Conservation (phyloP, 2,329 filamentous ascomycete genomes). For the Plectosphaerella sp. region DNA sequence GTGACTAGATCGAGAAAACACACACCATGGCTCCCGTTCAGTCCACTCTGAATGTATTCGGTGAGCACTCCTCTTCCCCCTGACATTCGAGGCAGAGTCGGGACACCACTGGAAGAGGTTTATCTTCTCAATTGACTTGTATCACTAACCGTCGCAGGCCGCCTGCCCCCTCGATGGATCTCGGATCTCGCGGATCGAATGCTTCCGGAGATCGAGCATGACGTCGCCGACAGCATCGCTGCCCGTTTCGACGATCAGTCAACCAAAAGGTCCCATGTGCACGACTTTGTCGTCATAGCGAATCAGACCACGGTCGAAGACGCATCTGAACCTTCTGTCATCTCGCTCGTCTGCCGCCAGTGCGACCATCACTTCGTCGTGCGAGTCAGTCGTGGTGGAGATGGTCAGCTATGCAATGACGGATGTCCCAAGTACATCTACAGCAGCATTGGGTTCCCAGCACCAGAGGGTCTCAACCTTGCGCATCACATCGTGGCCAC, state of each 20-base stretch:
- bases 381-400: slow-evolving; percentile 26
- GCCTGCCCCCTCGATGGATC: slow-evolving; percentile 35
- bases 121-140: too few relatives aligned
- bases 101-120: too few relatives aligned
- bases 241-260: not conserved
- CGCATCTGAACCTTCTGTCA: slow-evolving; percentile 10
- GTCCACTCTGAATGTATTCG: too few relatives aligned
- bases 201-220: slow-evolving; percentile 18
- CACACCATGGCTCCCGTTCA: too few relatives aligned
- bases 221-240: not conserved
- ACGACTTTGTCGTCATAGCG: slow-evolving; percentile 31
- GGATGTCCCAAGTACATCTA: not conserved
- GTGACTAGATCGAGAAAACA: too few relatives aligned
- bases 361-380: slow-evolving; percentile 38
- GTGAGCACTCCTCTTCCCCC: too few relatives aligned
- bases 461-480: slow-evolving; percentile 4
- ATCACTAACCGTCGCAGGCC: slow-evolving; percentile 5
- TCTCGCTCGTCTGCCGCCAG: slow-evolving; percentile 33
- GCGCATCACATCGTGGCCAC: slow-evolving; percentile 9
- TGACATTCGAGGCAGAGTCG: too few relatives aligned
- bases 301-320: slow-evolving; percentile 29
- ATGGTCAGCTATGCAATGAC: slow-evolving; percentile 22
- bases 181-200: slow-evolving; percentile 29
- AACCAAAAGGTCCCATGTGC: slow-evolving; percentile 20
- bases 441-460: not conserved